Evolutionary conservation across 192 early-diverging fungal species (phyloP), one percentile per base, ranked within the genome.

Genomic region (Podila verticillata): DNA sequence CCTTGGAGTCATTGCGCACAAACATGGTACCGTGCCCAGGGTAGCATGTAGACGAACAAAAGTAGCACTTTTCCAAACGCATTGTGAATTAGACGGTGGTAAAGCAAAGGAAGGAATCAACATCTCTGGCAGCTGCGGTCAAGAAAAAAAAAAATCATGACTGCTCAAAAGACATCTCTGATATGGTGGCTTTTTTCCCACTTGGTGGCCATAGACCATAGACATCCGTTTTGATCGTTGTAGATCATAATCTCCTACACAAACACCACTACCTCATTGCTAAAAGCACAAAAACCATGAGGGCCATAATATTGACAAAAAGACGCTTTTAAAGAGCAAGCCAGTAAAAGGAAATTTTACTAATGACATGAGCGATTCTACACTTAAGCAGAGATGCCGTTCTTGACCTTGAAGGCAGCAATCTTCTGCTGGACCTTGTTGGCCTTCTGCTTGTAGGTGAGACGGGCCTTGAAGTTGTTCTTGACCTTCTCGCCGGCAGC

Each of bases 21-120:
- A 99, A 99, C 94, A 96, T 95, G 71, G 94, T 97, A 36, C 98
- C 98, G 79, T 99, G 97, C 7, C 98, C 98, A 57, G 98, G 98
- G 78, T 99, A 99, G 73, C 93, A 90, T 35, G 96, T 97, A 34
- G 92, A 93, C 48, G 96, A 97, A 88, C 98, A 99, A 84, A 99
- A 99, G 84, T 97, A 99, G 84, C 98, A 99, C 91, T 98, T 98
- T 86, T 98, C 96, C 57, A 99, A 87, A 81, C 96, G 90, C 97
- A 98, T 98, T 64, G 36, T 74, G 3, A 26, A 62, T 79, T 78
- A 72, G 71, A 39, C 7, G 17, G n/a, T 24, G 24, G 24, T n/a
- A 54, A 54, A 54, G 51, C 24, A 26, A 54, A 54, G 51, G 51
- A 54, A 54, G 51, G 51, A 54, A 24, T 54, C 51, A 10, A 4